phyloP scores from a whole-genome alignment of 169 alveolate species.

The Cryptosporidium canis region DNA sequence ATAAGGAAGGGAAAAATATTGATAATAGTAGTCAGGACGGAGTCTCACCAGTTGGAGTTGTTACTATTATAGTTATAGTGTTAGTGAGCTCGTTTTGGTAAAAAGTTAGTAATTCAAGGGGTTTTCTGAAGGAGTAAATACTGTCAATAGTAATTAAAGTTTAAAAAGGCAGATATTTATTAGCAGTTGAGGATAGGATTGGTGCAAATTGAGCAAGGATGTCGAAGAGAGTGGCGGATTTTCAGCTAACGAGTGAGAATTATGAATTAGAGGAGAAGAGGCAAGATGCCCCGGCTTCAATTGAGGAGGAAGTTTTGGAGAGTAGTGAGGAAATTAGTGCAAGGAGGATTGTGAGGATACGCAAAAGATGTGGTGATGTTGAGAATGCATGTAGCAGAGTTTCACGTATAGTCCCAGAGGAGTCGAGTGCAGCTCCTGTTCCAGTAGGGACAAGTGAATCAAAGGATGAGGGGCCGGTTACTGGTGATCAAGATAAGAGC shows the following conservation, averaged over 20 bases:
- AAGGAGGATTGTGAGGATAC: conserved; percentile 24
- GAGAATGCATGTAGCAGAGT: background rate
- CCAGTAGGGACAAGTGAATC: background rate
- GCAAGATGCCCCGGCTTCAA: too few relatives aligned
- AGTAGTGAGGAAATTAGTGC: conserved; percentile 24
- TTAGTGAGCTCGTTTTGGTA: too few relatives aligned
- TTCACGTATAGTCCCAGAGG: background rate
- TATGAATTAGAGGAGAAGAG: conserved; percentile 13
- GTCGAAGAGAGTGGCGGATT: conserved; percentile 67
- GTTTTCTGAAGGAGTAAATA: too few relatives aligned
- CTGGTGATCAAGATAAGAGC: background rate
- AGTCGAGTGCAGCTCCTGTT: background rate
- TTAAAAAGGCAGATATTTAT: background rate
- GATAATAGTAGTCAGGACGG: too few relatives aligned
- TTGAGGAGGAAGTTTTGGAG: background rate
- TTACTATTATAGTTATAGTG: background rate
- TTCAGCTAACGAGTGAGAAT: conserved; percentile 49
- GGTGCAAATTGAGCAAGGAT: background rate
- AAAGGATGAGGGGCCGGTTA: background rate
- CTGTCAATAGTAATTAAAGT: background rate
- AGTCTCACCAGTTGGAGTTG: too few relatives aligned
- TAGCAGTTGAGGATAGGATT: too few relatives aligned
- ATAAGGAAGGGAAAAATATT: background rate
- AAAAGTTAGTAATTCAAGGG: too few relatives aligned
- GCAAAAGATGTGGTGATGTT: conserved; percentile 1